These are phyloP conservation scores for Coemansia sp. DNA, from an alignment of 192 early-diverging fungal species.

Conservation along the genomic window DNA sequence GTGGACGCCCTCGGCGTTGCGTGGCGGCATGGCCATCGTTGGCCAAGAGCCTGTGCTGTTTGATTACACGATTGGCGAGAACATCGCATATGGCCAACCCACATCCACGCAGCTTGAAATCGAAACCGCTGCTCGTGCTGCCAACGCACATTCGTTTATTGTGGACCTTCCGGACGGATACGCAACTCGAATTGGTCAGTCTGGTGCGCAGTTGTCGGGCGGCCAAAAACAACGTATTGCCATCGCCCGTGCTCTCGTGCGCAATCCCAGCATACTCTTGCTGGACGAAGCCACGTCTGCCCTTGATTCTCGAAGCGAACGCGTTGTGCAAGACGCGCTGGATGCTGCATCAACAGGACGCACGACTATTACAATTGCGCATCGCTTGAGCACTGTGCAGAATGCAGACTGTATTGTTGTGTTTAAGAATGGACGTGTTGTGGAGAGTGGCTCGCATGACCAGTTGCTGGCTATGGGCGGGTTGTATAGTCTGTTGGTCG, in stretches of 20 bases:
- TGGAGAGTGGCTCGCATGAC: conserved; percentile 69
- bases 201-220: conserved; percentile 62
- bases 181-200: conserved; percentile 67
- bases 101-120: conserved; percentile 59
- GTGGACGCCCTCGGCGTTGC: conserved; percentile 68
- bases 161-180: conserved; percentile 59
- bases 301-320: conserved; percentile 79
- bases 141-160: conserved; percentile 67
- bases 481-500: conserved; percentile 62
- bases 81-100: conserved; percentile 76
- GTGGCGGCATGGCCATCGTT: conserved; percentile 79
- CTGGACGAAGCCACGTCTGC: conserved; percentile 86
- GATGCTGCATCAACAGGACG: conserved; percentile 66
- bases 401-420: conserved; percentile 76
- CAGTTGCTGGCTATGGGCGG: conserved; percentile 61
- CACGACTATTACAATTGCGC: conserved; percentile 74
- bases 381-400: conserved; percentile 83
- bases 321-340: conserved; percentile 75
- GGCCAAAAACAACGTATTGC: conserved; percentile 73
- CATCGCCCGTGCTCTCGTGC: conserved; percentile 68
- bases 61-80: conserved; percentile 82
- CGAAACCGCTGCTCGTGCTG: conserved; percentile 55
- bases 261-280: conserved; percentile 69
- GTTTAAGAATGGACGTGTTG: conserved; percentile 60
- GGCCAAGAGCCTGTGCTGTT: conserved; percentile 92